Evolutionary conservation across 768 basidiomycete genomes (phyloP), one percentile per base, ranked within the genome.

Genomic region (Naganishia vaughanmartiniae): DNA sequence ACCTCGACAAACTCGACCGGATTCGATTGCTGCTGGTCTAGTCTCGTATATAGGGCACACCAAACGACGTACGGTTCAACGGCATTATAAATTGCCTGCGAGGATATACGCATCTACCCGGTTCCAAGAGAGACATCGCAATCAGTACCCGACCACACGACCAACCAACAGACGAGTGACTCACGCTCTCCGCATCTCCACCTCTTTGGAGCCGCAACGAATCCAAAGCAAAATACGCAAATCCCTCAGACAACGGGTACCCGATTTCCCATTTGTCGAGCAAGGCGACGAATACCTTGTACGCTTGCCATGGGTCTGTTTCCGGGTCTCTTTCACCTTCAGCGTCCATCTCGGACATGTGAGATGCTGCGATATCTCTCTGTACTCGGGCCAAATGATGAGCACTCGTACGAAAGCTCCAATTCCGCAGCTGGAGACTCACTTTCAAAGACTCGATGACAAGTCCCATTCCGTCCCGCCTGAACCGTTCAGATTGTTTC

Each of bases 211-310:
- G 34, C 39, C 26, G 10, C 11, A 58, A 33, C 39, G 42, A 56
- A 51, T 31, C 21, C 17, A 69, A 33, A 26, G 46, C 42, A 12
- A 45, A 19, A 74, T 90, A 87, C 14, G 91, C 87, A 65, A 97
- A 82, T 7, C 84, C 84, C 48, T 92, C 89, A 0, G 93, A 93
- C 31, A 99, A 80, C 0, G 86, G 84, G 10, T 86, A 87, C 5
- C 95, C 95, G 54, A 98, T 89, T 79, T 98, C 96, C 91, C 92
- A 97, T 80, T 96, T 96, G 81, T 99, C 96, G 74, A 97, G 83
- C 21, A 98, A 81, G 0, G 93, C 94, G 28, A 98, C 89, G 80
- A 96, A 94, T 39, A 98, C 90, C 81, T 94, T 95, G 86, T 93
- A 98, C 0, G 96, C 92, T 30, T 91, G 84, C 72, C 89, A 88